Evolutionary conservation across 2,329 filamentous ascomycete species (phyloP).

Genomic region (Calycina herbarum): DNA sequence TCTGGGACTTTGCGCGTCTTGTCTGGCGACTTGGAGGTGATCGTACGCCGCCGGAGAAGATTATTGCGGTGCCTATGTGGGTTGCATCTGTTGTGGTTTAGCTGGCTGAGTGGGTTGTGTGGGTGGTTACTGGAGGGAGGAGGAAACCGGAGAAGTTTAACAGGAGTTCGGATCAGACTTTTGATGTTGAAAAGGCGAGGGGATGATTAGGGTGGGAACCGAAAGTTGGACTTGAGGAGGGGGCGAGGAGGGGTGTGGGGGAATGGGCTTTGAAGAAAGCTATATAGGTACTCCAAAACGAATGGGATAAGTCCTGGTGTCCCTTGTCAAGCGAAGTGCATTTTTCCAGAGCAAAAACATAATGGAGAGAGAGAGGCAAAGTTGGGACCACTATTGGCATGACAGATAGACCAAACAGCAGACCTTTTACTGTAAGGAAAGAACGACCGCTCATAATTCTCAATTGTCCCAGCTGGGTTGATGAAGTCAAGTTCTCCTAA

Average conservation of each 20-base stretch:
- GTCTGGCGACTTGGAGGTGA: constrained; percentile 12
- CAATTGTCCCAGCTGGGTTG: no score
- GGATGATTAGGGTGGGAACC: constrained; percentile 45
- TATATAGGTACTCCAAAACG: no score
- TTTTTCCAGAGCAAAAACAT: no score
- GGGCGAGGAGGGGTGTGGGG: constrained; percentile 24
- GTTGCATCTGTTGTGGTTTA: constrained; percentile 10
- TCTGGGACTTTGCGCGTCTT: constrained; percentile 16
- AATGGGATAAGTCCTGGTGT: no score
- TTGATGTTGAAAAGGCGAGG: constrained; percentile 38
- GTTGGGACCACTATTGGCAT: no score
- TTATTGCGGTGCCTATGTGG: constrained; percentile 13
- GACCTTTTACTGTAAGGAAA: no score
- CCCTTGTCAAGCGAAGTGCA: no score
- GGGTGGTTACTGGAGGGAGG: constrained; percentile 7
- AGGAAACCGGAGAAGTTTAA: constrained; percentile 10
- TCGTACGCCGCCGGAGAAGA: constrained; percentile 1
- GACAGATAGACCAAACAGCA: no score
- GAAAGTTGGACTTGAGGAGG: constrained; percentile 45
- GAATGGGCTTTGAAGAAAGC: no score
- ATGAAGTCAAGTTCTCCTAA: no score
- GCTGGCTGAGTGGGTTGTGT: constrained; percentile 15
- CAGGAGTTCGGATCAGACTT: constrained; percentile 13
- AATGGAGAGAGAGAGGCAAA: no score
- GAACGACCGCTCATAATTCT: no score